A percentile compares a stretch with the other conserved stretches of the same genome.
Conservation (phyloP, 2,329 filamentous ascomycete genomes). For the Aspergillus phoenicis region DNA sequence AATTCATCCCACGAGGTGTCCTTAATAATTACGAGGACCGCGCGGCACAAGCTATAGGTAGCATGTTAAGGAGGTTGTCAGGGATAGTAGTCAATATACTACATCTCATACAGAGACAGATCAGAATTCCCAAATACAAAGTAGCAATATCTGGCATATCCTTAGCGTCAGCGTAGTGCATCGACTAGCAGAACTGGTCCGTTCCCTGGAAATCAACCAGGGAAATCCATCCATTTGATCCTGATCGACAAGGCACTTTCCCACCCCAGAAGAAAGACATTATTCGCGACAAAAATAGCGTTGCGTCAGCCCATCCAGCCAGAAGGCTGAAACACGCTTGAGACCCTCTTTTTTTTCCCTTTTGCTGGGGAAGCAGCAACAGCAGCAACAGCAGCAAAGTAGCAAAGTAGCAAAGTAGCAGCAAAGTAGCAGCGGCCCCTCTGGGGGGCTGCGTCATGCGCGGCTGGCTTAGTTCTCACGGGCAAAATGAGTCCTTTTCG, state of each 20-base stretch:
- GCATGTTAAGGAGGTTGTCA: not conserved
- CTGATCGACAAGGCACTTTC: slow-evolving; percentile 9
- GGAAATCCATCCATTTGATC: not conserved
- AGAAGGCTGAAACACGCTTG: slow-evolving; percentile 17
- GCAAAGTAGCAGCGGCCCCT: not conserved
- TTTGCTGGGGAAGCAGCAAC: not conserved
- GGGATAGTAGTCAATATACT: not conserved
- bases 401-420: no score
- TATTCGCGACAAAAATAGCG: slow-evolving; percentile 13
- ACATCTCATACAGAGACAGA: no score
- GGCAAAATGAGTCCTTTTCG: slow-evolving; percentile 2
- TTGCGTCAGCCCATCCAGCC: slow-evolving; percentile 10
- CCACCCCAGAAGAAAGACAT: not conserved
- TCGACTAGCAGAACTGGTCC: no score
- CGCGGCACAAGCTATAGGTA: not conserved
- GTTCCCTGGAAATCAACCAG: no score
- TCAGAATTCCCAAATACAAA: no score
- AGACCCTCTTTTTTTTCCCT: not conserved
- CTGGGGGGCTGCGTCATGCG: slow-evolving; percentile 24
- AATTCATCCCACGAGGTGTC: not conserved
- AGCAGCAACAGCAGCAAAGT: no score
- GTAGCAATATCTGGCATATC: no score
- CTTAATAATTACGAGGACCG: no score
- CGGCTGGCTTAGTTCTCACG: slow-evolving; percentile 6
- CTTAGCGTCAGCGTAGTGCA: no score